Percentiles rank a stretch among this genome's conserved stretches.
Evolutionary conservation across 345 rosid genomes (phyloP).

Genomic region (Boechera divaricarpa): DNA sequence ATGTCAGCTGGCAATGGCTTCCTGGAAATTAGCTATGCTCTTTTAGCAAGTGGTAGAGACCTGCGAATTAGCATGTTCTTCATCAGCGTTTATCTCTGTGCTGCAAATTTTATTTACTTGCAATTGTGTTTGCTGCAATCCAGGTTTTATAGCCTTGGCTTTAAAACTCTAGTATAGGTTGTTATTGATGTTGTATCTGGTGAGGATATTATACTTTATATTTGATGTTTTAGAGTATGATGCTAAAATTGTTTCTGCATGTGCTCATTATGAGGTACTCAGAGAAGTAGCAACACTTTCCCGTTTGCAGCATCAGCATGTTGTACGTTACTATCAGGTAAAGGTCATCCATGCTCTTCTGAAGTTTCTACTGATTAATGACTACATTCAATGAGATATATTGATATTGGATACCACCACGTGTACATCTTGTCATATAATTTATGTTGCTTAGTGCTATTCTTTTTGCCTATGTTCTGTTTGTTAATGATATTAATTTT

Average conservation of each 20-base stretch:
- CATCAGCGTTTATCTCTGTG: no score
- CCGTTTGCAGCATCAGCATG: conserved; percentile 98
- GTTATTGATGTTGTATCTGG: conserved; percentile 22
- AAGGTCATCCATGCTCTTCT: conserved; percentile 21
- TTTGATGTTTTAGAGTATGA: conserved; percentile 26
- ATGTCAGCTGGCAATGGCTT: no score
- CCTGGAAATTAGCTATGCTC: no score
- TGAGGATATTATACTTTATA: conserved; percentile 9
- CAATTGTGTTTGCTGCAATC: conserved; percentile 2
- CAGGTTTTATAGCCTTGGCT: not conserved
- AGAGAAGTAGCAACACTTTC: conserved; percentile 99
- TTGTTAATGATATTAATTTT: conserved; percentile 11
- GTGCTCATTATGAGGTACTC: conserved; percentile 47
- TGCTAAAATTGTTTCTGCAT: conserved; percentile 33
- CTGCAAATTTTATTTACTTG: no score
- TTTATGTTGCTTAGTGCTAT: conserved; percentile 22
- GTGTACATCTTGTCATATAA: conserved; percentile 18
- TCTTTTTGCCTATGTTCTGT: not conserved
- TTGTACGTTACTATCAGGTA: conserved; percentile 99
- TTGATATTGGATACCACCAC: conserved; percentile 9
- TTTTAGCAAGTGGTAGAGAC: no score
- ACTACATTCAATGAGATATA: conserved; percentile 16
- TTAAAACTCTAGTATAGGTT: conserved; percentile 26
- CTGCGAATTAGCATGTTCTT: no score
- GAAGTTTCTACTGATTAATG: conserved; percentile 32